These are phyloP conservation scores for Solanum chiquidenum DNA, from an alignment of 257 asterid genomes.

Conservation along the genomic window DNA sequence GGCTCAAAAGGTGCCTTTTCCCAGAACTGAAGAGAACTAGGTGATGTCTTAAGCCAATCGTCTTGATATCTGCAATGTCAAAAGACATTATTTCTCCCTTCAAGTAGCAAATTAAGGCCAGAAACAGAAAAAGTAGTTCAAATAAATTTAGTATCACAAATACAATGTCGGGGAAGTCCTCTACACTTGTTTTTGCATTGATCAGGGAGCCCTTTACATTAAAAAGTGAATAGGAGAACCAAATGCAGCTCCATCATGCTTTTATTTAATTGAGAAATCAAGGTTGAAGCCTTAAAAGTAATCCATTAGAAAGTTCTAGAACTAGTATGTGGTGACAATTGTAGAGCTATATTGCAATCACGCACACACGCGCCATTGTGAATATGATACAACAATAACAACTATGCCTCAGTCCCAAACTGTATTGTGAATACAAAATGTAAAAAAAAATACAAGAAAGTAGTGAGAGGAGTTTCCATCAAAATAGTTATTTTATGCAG, in stretches of 20 bases:
- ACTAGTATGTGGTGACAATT: background rate
- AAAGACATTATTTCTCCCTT: constrained; percentile 11
- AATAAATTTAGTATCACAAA: background rate
- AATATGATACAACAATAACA: background rate
- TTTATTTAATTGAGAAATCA: background rate
- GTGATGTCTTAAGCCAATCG: constrained; percentile 95
- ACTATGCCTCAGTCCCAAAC: background rate
- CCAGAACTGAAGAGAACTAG: constrained; percentile 81
- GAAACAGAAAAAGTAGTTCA: background rate
- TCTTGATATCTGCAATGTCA: constrained; percentile 75
- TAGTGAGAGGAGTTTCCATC: background rate
- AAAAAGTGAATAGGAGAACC: background rate
- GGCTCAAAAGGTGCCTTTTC: constrained; percentile 99
- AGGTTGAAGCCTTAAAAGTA: background rate
- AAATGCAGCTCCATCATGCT: background rate
- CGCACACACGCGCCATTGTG: background rate
- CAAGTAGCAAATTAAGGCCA: background rate
- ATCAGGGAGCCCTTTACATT: background rate
- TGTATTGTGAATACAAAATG: background rate
- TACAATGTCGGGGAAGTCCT: background rate
- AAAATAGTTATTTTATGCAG: background rate
- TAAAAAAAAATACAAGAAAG: background rate
- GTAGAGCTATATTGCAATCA: background rate
- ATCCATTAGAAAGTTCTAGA: background rate
- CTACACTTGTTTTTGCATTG: background rate